Percentiles rank a stretch among this genome's conserved stretches.
phyloP scores from a whole-genome alignment of 2,329 filamentous ascomycete species.

The Cladophialophora carrionii region DNA sequence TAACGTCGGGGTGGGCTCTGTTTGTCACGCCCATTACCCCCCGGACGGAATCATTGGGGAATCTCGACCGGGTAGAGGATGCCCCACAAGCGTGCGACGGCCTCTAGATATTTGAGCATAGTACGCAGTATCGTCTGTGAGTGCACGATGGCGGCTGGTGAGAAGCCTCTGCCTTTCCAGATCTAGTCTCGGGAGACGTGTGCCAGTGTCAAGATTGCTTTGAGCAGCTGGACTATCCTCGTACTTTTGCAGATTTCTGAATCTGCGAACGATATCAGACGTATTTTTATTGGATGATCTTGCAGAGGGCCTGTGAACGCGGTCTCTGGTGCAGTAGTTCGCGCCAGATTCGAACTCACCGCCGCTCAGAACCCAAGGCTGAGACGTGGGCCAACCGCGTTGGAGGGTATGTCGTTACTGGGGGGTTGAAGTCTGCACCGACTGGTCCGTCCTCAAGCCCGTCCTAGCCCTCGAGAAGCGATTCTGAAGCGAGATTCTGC shows the following conservation, averaged over 20 bases:
- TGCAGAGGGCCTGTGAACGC: background rate
- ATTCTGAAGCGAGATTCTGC: background rate
- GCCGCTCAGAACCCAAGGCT: background rate
- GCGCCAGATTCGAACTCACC: background rate
- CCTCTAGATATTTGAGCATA: background rate
- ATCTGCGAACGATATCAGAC: constrained; percentile 10
- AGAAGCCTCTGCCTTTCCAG: constrained; percentile 3
- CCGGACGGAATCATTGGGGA: background rate
- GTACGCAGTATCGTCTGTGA: background rate
- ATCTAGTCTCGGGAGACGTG: background rate
- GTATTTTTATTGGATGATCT: constrained; percentile 9
- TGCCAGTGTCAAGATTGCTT: background rate
- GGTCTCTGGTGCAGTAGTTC: constrained; percentile 8
- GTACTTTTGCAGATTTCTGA: background rate
- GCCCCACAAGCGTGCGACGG: background rate
- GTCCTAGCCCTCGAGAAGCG: background rate
- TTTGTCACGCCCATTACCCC: background rate
- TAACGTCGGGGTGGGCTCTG: background rate
- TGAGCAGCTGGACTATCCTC: constrained; percentile 10
- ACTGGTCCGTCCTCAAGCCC: background rate
- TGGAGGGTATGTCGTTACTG: background rate
- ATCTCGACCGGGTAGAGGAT: background rate
- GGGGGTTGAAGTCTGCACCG: background rate
- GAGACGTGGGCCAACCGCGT: constrained; percentile 1
- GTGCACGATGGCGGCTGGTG: background rate